These are phyloP conservation scores for Taphrina communis DNA, from an alignment of 1,139 yeast genomes.

Conservation along the genomic window DNA sequence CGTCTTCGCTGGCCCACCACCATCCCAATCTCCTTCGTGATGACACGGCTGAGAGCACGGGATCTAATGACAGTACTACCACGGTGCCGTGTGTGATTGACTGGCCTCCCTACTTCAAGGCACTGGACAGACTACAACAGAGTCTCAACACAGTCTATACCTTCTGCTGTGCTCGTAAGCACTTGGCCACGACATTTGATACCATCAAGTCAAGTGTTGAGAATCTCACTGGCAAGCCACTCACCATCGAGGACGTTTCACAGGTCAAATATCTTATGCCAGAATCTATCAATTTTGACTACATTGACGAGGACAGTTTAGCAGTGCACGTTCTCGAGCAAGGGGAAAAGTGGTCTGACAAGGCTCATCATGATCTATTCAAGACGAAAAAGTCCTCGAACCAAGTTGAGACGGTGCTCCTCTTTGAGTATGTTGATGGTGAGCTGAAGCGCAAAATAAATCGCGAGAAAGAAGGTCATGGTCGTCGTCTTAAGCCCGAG, in stretches of 20 bases:
- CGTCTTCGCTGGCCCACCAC: slow-evolving; percentile 11
- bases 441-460: slow-evolving; percentile 54
- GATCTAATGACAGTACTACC: slow-evolving; percentile 22
- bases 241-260: slow-evolving; percentile 61
- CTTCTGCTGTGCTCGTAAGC: slow-evolving; percentile 61
- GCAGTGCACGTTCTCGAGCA: slow-evolving; percentile 37
- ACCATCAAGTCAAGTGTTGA: slow-evolving; percentile 58
- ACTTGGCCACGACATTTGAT: slow-evolving; percentile 60
- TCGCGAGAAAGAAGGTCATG: slow-evolving; percentile 47
- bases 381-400: slow-evolving; percentile 40
- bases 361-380: slow-evolving; percentile 34
- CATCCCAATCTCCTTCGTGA: slow-evolving; percentile 22
- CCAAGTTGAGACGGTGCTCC: slow-evolving; percentile 54
- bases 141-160: slow-evolving; percentile 61
- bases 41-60: slow-evolving; percentile 22
- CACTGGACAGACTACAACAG: slow-evolving; percentile 32
- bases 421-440: slow-evolving; percentile 82
- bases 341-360: slow-evolving; percentile 45
- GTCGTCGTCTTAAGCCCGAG: slow-evolving; percentile 48
- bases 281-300: slow-evolving; percentile 69
- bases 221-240: slow-evolving; percentile 48
- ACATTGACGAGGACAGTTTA: slow-evolving; percentile 57
- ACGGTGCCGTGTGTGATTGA: slow-evolving; percentile 17
- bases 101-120: slow-evolving; percentile 35
- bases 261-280: slow-evolving; percentile 69